Evolutionary conservation across 371 early-diverging fungal species (phyloP).

Genomic region (Apophysomyces sp.): DNA sequence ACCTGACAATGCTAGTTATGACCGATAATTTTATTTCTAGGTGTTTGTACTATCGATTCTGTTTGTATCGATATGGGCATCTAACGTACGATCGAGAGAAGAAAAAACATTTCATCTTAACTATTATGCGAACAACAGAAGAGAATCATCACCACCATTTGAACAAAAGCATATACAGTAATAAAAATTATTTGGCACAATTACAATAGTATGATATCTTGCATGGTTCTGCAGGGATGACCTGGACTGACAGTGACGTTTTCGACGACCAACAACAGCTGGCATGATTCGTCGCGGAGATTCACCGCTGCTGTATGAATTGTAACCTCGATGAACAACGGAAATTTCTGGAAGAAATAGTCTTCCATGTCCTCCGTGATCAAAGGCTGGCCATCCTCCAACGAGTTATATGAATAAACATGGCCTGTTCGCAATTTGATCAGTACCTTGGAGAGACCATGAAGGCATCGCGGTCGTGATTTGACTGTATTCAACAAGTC

Average conservation of each 20-base stretch:
- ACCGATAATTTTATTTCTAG: background rate
- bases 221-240: conserved; percentile 5
- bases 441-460: conserved; percentile 19
- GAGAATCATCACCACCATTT: background rate
- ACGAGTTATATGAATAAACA: conserved; percentile 28
- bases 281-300: background rate
- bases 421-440: conserved; percentile 32
- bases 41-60: background rate
- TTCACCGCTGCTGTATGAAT: conserved; percentile 5
- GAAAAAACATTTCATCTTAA: background rate
- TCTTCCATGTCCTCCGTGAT: conserved; percentile 34
- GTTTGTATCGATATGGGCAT: background rate
- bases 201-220: background rate
- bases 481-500: conserved; percentile 28
- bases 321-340: conserved; percentile 30
- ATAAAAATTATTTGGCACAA: background rate
- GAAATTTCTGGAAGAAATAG: conserved; percentile 34
- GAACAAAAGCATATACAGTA: background rate
- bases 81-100: background rate
- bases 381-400: conserved; percentile 28
- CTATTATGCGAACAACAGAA: background rate
- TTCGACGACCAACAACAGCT: conserved; percentile 16
- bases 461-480: conserved; percentile 4
- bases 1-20: background rate
- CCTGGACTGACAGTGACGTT: conserved; percentile 26